Evolutionary conservation across 352 stramenopile genomes (phyloP), one percentile per base, ranked within the genome.

Genomic region (Globisporangium canariense): DNA sequence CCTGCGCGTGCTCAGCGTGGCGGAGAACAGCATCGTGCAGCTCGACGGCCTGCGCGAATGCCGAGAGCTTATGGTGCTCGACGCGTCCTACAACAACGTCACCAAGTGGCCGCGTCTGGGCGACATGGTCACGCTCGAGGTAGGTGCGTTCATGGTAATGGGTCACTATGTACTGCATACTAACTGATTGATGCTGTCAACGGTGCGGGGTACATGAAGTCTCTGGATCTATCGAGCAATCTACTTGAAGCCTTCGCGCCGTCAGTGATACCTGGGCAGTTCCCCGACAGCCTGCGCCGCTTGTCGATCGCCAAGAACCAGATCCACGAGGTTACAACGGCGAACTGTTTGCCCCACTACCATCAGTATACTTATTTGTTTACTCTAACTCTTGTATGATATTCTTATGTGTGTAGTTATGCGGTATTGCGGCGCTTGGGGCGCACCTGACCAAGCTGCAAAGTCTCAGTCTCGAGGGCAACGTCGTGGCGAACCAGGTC

Each of bases 191-290:
- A 25, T 20, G 11, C n/a, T 41, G 16, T 28, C 49, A 22, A 11
- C 45, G 6, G 10, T 32, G 3, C 8, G 22, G 25, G 25, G 9
- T 38, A 0, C 34, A 13, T 38, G 4, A 22, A 90, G 81, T 76
- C 72, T 10, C 58, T 91, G 7, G 79, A 89, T 58, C 62, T 91
- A 25, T 89, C 79, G 9, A 79, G 79, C 64, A 91, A 91, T 50
- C 62, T 78, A 45, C 71, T 91, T 2, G 65, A 71, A 25, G 60
- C 70, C 0, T 79, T 86, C 32, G 64, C 73, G 14, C 65, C 76
- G 0, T 68, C 65, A 0, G 25, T 58, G 2, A 71, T 68, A 7
- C 28, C 54, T 8, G 65, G 58, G 1, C 40, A 83, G 13, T 86
- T 91, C 22, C 79, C 79, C 14, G 45, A 61, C 0, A 70, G 34